Percentiles rank a stretch among this genome's conserved stretches.
Evolutionary conservation across 148 eudicot species (phyloP).

Genomic region (Pouteria glomerata): DNA sequence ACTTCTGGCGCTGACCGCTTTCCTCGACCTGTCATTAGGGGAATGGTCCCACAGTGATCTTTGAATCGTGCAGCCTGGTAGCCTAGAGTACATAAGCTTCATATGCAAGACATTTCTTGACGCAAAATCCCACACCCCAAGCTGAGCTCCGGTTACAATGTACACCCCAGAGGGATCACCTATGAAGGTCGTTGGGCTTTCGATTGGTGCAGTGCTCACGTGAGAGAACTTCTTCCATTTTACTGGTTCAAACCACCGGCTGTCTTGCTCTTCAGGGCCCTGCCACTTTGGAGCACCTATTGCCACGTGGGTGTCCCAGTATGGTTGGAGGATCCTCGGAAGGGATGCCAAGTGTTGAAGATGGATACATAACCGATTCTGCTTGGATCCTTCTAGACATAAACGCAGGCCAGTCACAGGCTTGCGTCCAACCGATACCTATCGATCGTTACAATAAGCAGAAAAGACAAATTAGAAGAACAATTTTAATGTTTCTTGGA

Average conservation of each 20-base stretch:
- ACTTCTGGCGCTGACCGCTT: slow-evolving; percentile 11
- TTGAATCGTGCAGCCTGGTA: slow-evolving; percentile 79
- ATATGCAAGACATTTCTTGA: slow-evolving; percentile 81
- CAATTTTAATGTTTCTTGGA: slow-evolving; percentile 1
- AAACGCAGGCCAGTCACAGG: slow-evolving; percentile 87
- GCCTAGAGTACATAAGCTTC: slow-evolving; percentile 77
- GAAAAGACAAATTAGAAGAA: no score
- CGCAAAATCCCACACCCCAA: slow-evolving; percentile 95
- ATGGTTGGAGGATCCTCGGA: slow-evolving; percentile 73
- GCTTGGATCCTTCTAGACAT: slow-evolving; percentile 75
- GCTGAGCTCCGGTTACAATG: slow-evolving; percentile 91
- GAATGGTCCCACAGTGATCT: slow-evolving; percentile 85
- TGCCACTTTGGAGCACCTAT: slow-evolving; percentile 95
- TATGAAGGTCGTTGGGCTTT: slow-evolving; percentile 66
- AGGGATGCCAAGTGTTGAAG: slow-evolving; percentile 72
- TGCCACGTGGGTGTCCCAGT: slow-evolving; percentile 78
- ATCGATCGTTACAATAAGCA: no score
- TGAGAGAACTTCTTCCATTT: slow-evolving; percentile 95
- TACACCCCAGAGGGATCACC: slow-evolving; percentile 61
- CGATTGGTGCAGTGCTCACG: slow-evolving; percentile 90
- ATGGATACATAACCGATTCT: slow-evolving; percentile 67
- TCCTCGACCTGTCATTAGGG: slow-evolving; percentile 36
- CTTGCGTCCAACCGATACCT: slow-evolving; percentile 91
- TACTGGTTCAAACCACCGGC: slow-evolving; percentile 94
- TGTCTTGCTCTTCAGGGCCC: slow-evolving; percentile 98